phyloP scores from a whole-genome alignment of 768 basidiomycete genomes.

The Lentinula sp. region DNA sequence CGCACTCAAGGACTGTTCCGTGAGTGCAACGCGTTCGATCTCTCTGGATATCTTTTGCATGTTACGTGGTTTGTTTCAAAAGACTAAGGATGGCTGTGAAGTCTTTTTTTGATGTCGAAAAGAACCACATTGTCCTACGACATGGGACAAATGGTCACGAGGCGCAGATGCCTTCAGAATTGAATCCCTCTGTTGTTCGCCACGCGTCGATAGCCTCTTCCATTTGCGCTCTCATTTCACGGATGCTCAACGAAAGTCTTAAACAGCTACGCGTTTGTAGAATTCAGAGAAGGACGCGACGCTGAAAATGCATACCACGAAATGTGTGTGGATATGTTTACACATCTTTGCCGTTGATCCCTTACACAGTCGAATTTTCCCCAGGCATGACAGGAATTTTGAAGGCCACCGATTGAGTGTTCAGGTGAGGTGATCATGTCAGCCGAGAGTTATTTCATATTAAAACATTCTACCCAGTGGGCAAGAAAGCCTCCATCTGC shows the following conservation, averaged over 20 bases:
- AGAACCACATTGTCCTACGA: not conserved
- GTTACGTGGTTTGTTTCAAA: conserved; percentile 4
- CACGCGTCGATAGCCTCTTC: not conserved
- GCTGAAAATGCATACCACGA: conserved; percentile 83
- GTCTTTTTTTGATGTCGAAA: no score
- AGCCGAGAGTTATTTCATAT: not conserved
- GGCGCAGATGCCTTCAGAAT: not conserved
- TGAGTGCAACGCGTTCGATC: conserved; percentile 44
- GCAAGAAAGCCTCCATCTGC: conserved; percentile 79
- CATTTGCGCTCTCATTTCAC: conserved; percentile 22
- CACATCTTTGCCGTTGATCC: not conserved
- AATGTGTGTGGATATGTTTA: conserved; percentile 44
- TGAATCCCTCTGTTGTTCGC: not conserved
- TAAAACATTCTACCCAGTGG: conserved; percentile 42
- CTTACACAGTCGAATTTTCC: not conserved
- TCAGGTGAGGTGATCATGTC: conserved; percentile 40
- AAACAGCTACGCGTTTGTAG: conserved; percentile 81
- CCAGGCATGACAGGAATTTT: conserved; percentile 71
- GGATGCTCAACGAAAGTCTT: conserved; percentile 51
- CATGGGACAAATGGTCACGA: not conserved
- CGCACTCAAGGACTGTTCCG: conserved; percentile 71
- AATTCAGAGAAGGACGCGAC: conserved; percentile 72
- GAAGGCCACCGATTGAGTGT: conserved; percentile 73
- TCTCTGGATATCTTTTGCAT: conserved; percentile 11
- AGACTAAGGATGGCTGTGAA: no score